Percentiles rank a stretch among this genome's conserved stretches.
Evolutionary conservation across 2,329 filamentous ascomycete species (phyloP).

Genomic region (Exophiala bonariae): DNA sequence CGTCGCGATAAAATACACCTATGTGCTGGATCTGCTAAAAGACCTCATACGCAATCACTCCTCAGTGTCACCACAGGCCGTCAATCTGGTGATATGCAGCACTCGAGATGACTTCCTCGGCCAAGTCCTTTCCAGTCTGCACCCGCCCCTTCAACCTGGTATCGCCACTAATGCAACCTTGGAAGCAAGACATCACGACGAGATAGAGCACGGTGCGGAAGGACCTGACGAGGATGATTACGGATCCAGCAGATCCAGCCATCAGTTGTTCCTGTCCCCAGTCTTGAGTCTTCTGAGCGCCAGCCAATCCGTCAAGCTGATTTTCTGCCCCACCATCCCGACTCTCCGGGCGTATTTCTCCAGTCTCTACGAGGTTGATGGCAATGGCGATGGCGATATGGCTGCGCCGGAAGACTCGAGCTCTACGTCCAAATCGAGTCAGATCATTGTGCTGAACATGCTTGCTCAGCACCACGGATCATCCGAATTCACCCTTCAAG

Average conservation of each 20-base stretch:
- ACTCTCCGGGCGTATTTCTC: conserved; percentile 76
- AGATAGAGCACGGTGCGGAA: no score
- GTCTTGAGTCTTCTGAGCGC: conserved; percentile 69
- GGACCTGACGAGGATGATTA: conserved; percentile 2
- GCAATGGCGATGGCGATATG: conserved; percentile 33
- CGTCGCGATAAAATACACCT: conserved; percentile 42
- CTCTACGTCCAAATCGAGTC: conserved; percentile 14
- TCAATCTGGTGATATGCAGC: conserved; percentile 71
- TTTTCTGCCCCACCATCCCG: conserved; percentile 74
- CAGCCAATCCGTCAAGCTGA: conserved; percentile 67
- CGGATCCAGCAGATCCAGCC: conserved; percentile 18
- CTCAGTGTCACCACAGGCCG: conserved; percentile 50
- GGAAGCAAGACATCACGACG: no score
- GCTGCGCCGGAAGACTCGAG: no score
- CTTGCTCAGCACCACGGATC: conserved; percentile 43
- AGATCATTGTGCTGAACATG: conserved; percentile 43
- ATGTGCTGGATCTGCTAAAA: conserved; percentile 57
- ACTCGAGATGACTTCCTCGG: conserved; percentile 64
- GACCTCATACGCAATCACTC: conserved; percentile 59
- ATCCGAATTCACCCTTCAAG: conserved; percentile 50
- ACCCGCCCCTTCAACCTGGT: not conserved
- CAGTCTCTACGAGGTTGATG: conserved; percentile 46
- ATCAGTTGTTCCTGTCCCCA: conserved; percentile 58
- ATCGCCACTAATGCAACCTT: no score
- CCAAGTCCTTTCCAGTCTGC: conserved; percentile 42